phyloP scores from a whole-genome alignment of 768 basidiomycete genomes.

The Boletus subcaerulescens region DNA sequence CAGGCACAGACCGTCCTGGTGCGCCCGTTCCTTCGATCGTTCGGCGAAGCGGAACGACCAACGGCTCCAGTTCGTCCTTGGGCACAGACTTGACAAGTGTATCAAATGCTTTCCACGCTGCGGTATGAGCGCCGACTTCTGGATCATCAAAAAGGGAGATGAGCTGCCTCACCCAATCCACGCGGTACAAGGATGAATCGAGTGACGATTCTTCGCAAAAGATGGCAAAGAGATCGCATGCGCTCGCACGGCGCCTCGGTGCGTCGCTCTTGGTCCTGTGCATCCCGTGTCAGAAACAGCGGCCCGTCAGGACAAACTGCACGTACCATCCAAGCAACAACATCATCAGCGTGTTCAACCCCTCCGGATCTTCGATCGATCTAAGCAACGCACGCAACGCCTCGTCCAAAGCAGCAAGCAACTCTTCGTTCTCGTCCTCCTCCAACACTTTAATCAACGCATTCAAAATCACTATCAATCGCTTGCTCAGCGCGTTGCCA shows the following conservation, averaged over 20 bases:
- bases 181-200: constrained; percentile 80
- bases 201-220: constrained; percentile 84
- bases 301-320: not conserved
- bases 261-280: constrained; percentile 76
- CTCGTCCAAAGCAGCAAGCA: constrained; percentile 66
- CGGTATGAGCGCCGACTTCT: constrained; percentile 70
- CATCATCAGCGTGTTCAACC: constrained; percentile 87
- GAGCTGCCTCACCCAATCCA: constrained; percentile 94
- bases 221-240: constrained; percentile 70
- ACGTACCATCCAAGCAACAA: constrained; percentile 83
- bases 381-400: constrained; percentile 71
- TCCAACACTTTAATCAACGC: constrained; percentile 80
- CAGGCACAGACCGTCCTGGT: constrained; percentile 74
- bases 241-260: constrained; percentile 70
- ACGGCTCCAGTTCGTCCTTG: constrained; percentile 88
- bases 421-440: constrained; percentile 64
- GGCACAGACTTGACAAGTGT: constrained; percentile 84
- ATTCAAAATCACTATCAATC: constrained; percentile 73
- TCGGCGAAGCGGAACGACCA: constrained; percentile 86
- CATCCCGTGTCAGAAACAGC: not conserved
- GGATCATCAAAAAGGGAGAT: constrained; percentile 79
- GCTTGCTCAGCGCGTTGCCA: constrained; percentile 82
- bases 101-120: constrained; percentile 82
- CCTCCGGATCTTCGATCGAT: constrained; percentile 83
- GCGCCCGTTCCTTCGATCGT: constrained; percentile 84